Percentiles rank a stretch among this genome's conserved stretches.
phyloP scores from a whole-genome alignment of 805 yeast genomes.

The Wickerhamomyces queroliae region DNA sequence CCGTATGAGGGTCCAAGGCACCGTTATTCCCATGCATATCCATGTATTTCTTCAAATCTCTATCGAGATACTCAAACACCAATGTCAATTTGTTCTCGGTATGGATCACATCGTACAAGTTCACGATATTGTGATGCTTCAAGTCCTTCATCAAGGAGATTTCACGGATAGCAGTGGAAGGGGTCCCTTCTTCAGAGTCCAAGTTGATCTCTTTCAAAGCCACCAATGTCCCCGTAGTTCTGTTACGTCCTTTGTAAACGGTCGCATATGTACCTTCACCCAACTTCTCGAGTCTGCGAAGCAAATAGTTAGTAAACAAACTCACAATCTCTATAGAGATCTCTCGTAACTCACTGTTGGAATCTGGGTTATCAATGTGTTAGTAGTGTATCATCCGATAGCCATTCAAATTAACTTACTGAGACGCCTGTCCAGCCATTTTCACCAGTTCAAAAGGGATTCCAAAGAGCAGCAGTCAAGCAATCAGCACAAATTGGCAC shows the following conservation, averaged over 20 bases:
- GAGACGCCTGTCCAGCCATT: constrained; percentile 21
- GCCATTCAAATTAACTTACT: too few species aligned
- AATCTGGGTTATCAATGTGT: too few species aligned
- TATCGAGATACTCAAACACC: constrained; percentile 91
- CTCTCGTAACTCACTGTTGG: constrained; percentile 28
- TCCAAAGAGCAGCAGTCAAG: too few species aligned
- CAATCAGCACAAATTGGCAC: too few species aligned
- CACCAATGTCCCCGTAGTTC: constrained; percentile 81
- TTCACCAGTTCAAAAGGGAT: too few species aligned
- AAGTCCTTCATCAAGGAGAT: constrained; percentile 93
- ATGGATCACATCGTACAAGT: constrained; percentile 92
- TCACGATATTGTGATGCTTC: constrained; percentile 87
- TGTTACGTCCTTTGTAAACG: constrained; percentile 91
- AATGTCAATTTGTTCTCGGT: constrained; percentile 92
- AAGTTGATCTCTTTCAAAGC: constrained; percentile 92
- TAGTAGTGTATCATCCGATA: too few species aligned
- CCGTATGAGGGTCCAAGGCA: constrained; percentile 80
- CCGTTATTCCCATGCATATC: constrained; percentile 81
- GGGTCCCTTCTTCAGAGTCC: constrained; percentile 96
- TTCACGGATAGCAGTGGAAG: constrained; percentile 96
- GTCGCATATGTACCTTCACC: constrained; percentile 98
- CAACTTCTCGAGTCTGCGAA: constrained; percentile 66
- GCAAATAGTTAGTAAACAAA: constrained; percentile 6
- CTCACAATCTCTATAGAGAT: too few species aligned
- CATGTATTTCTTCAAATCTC: constrained; percentile 92